Conservation (phyloP, 345 rosid genomes). For the Litchi chinensis region DNA sequence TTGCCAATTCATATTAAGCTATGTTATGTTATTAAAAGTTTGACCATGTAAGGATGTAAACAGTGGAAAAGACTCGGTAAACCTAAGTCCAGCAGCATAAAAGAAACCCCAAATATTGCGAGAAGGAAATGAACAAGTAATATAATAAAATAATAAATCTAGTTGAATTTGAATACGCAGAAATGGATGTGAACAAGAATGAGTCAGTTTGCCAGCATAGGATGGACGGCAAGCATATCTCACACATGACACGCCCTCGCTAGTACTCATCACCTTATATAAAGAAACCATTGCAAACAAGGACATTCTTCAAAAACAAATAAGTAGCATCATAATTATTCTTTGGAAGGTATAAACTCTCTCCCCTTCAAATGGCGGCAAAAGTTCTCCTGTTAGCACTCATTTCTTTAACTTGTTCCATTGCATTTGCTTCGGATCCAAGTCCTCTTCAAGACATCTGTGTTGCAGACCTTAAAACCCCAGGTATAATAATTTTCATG, state of each 20-base stretch:
- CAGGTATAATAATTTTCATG: not conserved
- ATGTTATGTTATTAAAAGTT: too few species aligned
- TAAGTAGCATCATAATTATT: not conserved
- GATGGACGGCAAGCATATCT: too few species aligned
- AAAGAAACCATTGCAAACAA: not conserved
- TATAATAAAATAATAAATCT: too few species aligned
- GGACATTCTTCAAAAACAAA: not conserved
- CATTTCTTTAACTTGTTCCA: not conserved
- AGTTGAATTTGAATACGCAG: too few species aligned
- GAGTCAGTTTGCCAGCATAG: too few species aligned
- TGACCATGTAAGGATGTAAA: too few species aligned
- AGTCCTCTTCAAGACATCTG: slow-evolving; percentile 18
- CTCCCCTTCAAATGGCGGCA: not conserved
- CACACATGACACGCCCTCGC: not conserved
- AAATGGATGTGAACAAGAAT: too few species aligned
- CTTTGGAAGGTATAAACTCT: not conserved
- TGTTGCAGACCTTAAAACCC: slow-evolving; percentile 6
- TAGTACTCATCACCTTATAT: not conserved
- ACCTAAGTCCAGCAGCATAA: too few species aligned
- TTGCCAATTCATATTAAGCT: too few species aligned
- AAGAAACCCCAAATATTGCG: too few species aligned
- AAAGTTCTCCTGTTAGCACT: not conserved
- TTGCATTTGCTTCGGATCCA: slow-evolving; percentile 11
- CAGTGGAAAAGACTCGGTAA: too few species aligned
- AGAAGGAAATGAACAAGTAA: too few species aligned